Evolutionary conservation across 345 rosid genomes (phyloP), one percentile per base, ranked within the genome.

Genomic region (Arabidopsis suecica): DNA sequence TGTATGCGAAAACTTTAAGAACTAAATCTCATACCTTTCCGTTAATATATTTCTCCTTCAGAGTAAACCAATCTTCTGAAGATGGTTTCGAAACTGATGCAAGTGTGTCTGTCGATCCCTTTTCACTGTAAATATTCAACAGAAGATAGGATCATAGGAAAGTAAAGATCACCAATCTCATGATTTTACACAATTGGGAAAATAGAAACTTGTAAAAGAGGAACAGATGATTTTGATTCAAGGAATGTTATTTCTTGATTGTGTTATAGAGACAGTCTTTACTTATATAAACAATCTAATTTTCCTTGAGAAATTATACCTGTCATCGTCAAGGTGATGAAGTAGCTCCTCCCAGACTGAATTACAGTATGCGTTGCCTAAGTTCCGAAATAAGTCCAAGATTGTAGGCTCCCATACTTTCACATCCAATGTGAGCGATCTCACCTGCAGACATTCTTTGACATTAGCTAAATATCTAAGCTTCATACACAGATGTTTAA

Each of bases 331-430:
- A 49, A 72, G 72, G 13, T 68, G 84, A 75, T 68, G 83, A 75
- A 84, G 91, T 56, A 72, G 54, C 65, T 86, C 88, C 84, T 93
- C 98, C 98, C 98, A 93, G 11, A 90, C 20, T 1, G 93, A 86
- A 62, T 93, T 93, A 71, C 95, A 88, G 54, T 85, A 93, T 49
- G 82, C 78, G 80, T 93, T 93, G 61, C 98, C 98, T 81, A 93
- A 78, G 20, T 76, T 65, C 28, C 79, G 76, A 75, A 93, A 93
- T 55, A 88, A 81, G 48, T 88, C 87, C 84, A 90, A 75, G 12
- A 93, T 74, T 65, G 95, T 79, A 72, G 90, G 82, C 69, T 93
- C 98, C 98, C 98, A 93, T 28, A 90, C 93, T 83, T 84, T 90
- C 79, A 90, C 98, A 83, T 93, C 98, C 71, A 93, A 77, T 3